phyloP scores from a whole-genome alignment of 2,329 filamentous ascomycete genomes.

The Lecanicillium sp. region DNA sequence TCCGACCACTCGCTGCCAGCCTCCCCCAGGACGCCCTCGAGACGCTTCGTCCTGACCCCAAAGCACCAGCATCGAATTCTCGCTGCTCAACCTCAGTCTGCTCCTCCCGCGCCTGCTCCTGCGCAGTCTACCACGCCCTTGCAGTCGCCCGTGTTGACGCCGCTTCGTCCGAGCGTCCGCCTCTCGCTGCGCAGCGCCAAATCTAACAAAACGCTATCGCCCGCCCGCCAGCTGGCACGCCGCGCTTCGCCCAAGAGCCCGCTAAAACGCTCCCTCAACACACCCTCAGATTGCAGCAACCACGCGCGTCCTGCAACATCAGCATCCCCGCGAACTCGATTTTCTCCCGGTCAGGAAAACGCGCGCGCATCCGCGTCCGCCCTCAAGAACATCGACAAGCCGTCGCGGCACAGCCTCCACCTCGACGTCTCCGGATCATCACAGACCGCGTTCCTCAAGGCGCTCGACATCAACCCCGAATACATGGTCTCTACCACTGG shows the following conservation, averaged over 20 bases:
- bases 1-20: constrained; percentile 41
- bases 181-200: constrained; percentile 59
- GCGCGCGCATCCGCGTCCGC: constrained; percentile 33
- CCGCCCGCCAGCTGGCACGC: constrained; percentile 50
- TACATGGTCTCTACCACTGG: constrained; percentile 49
- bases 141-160: constrained; percentile 52
- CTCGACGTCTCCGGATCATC: constrained; percentile 51
- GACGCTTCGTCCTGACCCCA: constrained; percentile 33
- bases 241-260: constrained; percentile 77
- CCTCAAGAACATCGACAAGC: constrained; percentile 42
- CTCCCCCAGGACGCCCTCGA: constrained; percentile 48
- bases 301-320: constrained; percentile 44
- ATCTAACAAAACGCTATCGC: constrained; percentile 48
- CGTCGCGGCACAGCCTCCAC: constrained; percentile 49
- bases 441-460: constrained; percentile 43
- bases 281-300: constrained; percentile 67
- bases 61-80: constrained; percentile 27
- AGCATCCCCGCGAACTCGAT: constrained; percentile 19
- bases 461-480: constrained; percentile 40
- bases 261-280: constrained; percentile 67
- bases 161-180: constrained; percentile 60
- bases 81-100: constrained; percentile 28
- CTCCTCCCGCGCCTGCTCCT: constrained; percentile 25
- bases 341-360: constrained; percentile 36
- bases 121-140: constrained; percentile 24